Base-by-base conservation (phyloP, 306 rosid species). In the Lathyrus sativus region DNA sequence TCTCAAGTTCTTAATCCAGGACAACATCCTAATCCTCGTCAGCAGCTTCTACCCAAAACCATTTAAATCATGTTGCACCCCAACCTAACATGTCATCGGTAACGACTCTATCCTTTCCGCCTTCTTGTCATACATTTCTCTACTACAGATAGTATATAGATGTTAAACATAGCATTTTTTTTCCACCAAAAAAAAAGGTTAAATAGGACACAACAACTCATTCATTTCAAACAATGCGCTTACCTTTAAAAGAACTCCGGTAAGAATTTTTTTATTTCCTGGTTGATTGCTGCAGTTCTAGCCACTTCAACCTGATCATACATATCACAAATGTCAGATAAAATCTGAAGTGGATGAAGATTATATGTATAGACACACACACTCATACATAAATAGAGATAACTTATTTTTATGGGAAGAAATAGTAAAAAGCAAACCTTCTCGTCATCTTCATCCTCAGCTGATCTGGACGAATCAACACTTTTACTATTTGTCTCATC, bases 361-460 rank as follows among this genome's bases (percentile, higher is more conserved):
- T 26, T 26, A 26, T 26, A 26, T 26, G 3, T 26, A 31, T 7
- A 31, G 1, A 31, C 38, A 33, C 38, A 33, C 38, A 5, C 38
- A 33, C 38, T 6, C 38, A 33, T 7, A 33, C 8, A 33, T 33
- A 33, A 9, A 33, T 33, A 33, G 38, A 33, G 9, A 33, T 33
- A 56, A 42, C 33, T 57, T 42, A 61, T 61, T 44, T 29, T 24
- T 0, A 43, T 19, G 19, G 64, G 69, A 67, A 41, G 65, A 62
- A 64, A 58, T 45, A 35, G 63, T 15, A 39, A 74, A 31, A 31
- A 72, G 46, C 46, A 81, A 79, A 93, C 99, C 99, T 86, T 97
- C 50, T 93, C 96, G 37, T 90, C 97, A 13, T 88, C 96, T 11
- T 85, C 95, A 59, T 90, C 99, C 82, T 93, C 97, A 28, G 82